Evolutionary conservation across 2,329 filamentous ascomycete genomes (phyloP), one percentile per base, ranked within the genome.

Genomic region (Hansfordia pulvinata): DNA sequence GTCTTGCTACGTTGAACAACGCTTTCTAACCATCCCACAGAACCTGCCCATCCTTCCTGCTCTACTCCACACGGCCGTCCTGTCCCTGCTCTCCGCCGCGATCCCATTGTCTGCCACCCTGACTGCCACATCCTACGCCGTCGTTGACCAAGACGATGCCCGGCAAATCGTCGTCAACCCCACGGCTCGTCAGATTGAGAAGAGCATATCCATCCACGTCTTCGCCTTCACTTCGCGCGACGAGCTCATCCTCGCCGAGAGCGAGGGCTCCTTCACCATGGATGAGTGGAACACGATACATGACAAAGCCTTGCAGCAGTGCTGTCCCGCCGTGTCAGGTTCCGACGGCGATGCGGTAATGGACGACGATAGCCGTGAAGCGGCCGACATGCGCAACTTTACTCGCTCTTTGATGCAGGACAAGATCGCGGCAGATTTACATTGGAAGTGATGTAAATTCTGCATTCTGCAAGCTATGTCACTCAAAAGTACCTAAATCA

Each of bases 31-130:
- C 25, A 19, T 30, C 11, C 14, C 22, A 12, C 37, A 88, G 77
- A 81, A 83, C 47, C 65, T 94, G 21, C 64, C 76, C 25, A 62
- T 93, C 23, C 70, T 98, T 29, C 83, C 90, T 14, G 71, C 81
- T 18, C 64, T 94, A 35, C 57, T 94, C 17, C 84, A 94, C 50
- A 76, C 85, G 2, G 68, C 82, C 5, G 60, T 86, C 19, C 58
- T 90, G 20, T 75, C 82, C 13, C 67, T 96, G 10, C 60, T 96
- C 19, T 84, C 85, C 22, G 84, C 81, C 15, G 77, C 80, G 2
- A 67, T 94, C 18, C 85, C 88, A 9, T 64, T 96, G 43, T 75
- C 74, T 23, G 72, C 76, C 34, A 79, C 79, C 9, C 68, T 77
- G 22, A 74, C 73, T 11, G 67, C 81, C 3, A 66, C 69, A 2